A percentile compares a stretch with the other conserved stretches of the same genome.
Evolutionary conservation across 1,284 basidiomycete species (phyloP).

Genomic region (Tremellales sp.): DNA sequence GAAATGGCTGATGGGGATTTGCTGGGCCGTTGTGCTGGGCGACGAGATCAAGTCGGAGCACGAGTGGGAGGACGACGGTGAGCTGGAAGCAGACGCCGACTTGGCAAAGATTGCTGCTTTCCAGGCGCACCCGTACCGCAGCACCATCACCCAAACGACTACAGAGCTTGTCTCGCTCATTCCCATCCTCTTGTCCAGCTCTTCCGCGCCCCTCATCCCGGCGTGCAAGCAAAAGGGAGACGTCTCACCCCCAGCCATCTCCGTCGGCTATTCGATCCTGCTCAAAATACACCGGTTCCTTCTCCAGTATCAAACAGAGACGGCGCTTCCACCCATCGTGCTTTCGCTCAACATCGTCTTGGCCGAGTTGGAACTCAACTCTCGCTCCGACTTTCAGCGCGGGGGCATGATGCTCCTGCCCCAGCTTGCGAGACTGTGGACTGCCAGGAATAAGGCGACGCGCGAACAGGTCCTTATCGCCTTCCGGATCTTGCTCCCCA

Average conservation of each 20-base stretch:
- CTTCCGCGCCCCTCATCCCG: slow-evolving; percentile 34
- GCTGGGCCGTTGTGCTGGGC: slow-evolving; percentile 70
- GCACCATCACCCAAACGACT: slow-evolving; percentile 48
- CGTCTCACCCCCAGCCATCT: background rate
- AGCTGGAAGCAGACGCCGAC: slow-evolving; percentile 25
- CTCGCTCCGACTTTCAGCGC: slow-evolving; percentile 55
- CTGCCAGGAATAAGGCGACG: slow-evolving; percentile 67
- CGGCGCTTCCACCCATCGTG: slow-evolving; percentile 69
- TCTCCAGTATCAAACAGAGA: slow-evolving; percentile 56
- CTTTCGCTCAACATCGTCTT: slow-evolving; percentile 64
- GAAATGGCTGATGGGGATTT: slow-evolving; percentile 63
- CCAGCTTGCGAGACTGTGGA: slow-evolving; percentile 65
- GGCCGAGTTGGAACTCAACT: slow-evolving; percentile 68
- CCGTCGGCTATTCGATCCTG: slow-evolving; percentile 58
- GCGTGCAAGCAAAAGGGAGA: slow-evolving; percentile 8
- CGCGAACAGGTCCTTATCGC: slow-evolving; percentile 57
- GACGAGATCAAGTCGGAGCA: slow-evolving; percentile 53
- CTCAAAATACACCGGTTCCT: slow-evolving; percentile 65
- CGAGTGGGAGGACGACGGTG: slow-evolving; percentile 35
- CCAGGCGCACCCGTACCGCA: background rate
- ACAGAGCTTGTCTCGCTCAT: slow-evolving; percentile 67
- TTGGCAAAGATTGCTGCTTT: slow-evolving; percentile 6
- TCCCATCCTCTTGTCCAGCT: slow-evolving; percentile 60
- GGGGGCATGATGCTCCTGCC: slow-evolving; percentile 65
- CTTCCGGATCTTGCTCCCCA: slow-evolving; percentile 67